These are phyloP conservation scores for Trapa bicornis DNA, from an alignment of 345 rosid genomes.

Conservation along the genomic window DNA sequence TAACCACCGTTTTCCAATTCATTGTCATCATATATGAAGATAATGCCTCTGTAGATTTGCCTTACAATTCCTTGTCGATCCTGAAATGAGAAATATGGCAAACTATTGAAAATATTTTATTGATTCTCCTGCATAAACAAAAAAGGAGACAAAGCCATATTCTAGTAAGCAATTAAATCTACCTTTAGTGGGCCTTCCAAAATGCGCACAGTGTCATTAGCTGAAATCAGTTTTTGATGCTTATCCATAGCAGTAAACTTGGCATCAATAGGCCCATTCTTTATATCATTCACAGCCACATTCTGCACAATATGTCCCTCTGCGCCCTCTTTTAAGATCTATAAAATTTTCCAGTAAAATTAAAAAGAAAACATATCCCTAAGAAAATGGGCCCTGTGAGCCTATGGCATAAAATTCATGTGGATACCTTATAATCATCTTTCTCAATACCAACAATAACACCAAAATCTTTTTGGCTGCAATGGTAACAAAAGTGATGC, in stretches of 20 bases:
- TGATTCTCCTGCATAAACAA: neutral
- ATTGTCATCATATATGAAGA: conserved; percentile 56
- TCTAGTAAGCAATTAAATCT: conserved; percentile 8
- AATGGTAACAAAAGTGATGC: conserved; percentile 9
- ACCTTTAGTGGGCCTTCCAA: conserved; percentile 81
- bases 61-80: conserved; percentile 76
- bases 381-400: neutral
- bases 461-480: conserved; percentile 86
- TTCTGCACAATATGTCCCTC: conserved; percentile 48
- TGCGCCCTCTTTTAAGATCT: conserved; percentile 76
- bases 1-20: conserved; percentile 77
- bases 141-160: conserved; percentile 2
- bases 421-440: conserved; percentile 71
- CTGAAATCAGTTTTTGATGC: conserved; percentile 43
- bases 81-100: conserved; percentile 29
- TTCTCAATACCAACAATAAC: conserved; percentile 76
- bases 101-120: neutral
- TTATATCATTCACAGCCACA: conserved; percentile 40
- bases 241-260: conserved; percentile 70
- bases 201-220: conserved; percentile 62
- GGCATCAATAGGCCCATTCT: conserved; percentile 50
- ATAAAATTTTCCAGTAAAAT: conserved; percentile 15
- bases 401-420: neutral
- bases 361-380: neutral
- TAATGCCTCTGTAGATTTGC: conserved; percentile 73